Percentiles rank a stretch among this genome's conserved stretches.
Conservation (phyloP, 1,139 yeast genomes). For the Diutina rugosa region DNA sequence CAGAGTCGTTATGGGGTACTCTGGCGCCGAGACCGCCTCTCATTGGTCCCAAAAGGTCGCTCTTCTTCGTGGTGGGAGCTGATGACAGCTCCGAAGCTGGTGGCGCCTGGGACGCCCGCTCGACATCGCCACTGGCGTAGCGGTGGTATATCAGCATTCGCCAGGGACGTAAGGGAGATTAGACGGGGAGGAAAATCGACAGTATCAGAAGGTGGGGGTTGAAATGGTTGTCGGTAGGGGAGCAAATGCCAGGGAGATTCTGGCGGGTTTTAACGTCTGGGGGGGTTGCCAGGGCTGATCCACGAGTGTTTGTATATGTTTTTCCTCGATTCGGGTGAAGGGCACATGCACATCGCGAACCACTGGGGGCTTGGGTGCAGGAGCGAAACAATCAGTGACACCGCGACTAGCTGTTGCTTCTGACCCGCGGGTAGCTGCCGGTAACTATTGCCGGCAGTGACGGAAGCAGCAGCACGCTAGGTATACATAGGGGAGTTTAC, state of each 20-base stretch:
- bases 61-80: background rate
- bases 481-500: no score
- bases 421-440: background rate
- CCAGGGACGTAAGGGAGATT: background rate
- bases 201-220: no score
- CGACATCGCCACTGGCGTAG: constrained; percentile 1
- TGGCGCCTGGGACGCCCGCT: background rate
- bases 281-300: background rate
- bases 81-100: background rate
- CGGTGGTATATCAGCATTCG: constrained; percentile 2
- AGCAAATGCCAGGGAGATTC: background rate
- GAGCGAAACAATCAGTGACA: background rate
- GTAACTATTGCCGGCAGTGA: background rate
- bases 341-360: background rate
- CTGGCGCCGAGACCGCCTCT: background rate
- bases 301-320: background rate
- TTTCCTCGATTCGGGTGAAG: background rate
- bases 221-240: background rate
- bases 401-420: background rate
- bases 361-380: background rate
- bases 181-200: background rate
- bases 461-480: background rate
- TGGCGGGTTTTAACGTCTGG: background rate
- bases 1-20: background rate
- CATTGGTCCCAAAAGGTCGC: background rate